phyloP scores from a whole-genome alignment of 441 rosid genomes.

The Hura crepitans region DNA sequence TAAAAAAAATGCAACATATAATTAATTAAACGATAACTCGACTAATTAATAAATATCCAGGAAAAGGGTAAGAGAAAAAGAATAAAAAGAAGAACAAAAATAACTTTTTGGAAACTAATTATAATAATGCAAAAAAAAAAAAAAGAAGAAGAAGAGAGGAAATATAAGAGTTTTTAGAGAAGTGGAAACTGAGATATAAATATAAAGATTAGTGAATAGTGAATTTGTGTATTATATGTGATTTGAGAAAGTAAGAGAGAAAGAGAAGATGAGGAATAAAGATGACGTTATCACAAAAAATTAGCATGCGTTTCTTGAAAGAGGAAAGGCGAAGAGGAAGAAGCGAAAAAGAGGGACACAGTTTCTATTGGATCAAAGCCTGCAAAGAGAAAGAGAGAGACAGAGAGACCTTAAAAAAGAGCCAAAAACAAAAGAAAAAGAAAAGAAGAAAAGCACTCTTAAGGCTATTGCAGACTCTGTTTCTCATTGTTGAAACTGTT shows the following conservation, averaged over 20 bases:
- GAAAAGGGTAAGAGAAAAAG: background rate
- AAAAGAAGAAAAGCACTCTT: slow-evolving; percentile 25
- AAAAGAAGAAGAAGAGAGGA: background rate
- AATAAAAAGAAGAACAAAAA: slow-evolving; percentile 27
- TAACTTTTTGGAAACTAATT: slow-evolving; percentile 21
- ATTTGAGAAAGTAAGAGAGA: slow-evolving; percentile 8
- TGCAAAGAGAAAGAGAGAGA: slow-evolving; percentile 19
- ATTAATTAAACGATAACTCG: slow-evolving; percentile 9
- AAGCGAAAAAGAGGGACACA: slow-evolving; percentile 23
- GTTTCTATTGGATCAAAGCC: slow-evolving; percentile 38
- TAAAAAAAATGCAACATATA: background rate
- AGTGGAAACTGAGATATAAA: background rate
- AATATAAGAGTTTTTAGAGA: slow-evolving; percentile 15
- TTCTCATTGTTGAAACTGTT: slow-evolving; percentile 31
- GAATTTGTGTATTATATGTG: background rate
- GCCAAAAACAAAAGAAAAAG: background rate
- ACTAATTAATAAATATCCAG: slow-evolving; percentile 5
- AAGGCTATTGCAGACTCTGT: slow-evolving; percentile 27
- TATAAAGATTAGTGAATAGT: slow-evolving; percentile 2
- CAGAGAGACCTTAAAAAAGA: slow-evolving; percentile 13
- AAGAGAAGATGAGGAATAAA: slow-evolving; percentile 7
- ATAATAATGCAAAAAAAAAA: background rate
- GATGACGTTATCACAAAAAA: slow-evolving; percentile 38
- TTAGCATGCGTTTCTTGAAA: slow-evolving; percentile 43
- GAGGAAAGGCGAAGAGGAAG: slow-evolving; percentile 22